phyloP scores from a whole-genome alignment of 2,329 filamentous ascomycete species.

The Cryphonectria nitschkei region DNA sequence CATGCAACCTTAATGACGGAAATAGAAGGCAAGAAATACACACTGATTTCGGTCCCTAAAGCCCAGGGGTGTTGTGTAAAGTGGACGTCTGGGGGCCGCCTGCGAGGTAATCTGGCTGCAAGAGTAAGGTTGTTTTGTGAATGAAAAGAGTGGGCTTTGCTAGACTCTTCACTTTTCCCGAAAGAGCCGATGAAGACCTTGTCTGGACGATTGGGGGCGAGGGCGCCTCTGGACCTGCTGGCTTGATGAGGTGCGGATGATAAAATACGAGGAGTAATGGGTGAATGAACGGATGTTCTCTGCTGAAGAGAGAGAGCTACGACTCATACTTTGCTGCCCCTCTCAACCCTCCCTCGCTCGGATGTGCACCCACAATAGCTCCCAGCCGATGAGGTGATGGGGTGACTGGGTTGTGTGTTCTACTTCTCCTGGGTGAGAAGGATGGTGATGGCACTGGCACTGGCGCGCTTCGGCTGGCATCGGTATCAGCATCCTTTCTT shows the following conservation, averaged over 20 bases:
- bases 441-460: background rate
- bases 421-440: background rate
- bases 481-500: constrained; percentile 4
- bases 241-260: background rate
- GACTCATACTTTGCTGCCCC: background rate
- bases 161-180: background rate
- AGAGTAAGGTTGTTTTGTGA: background rate
- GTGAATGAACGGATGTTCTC: background rate
- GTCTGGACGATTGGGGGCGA: background rate
- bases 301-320: background rate
- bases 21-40: constrained; percentile 14
- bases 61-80: background rate
- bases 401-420: background rate
- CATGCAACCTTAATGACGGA: constrained; percentile 24
- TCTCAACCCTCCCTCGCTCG: background rate
- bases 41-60: background rate
- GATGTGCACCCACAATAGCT: background rate
- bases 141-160: constrained; percentile 3
- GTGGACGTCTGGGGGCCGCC: background rate
- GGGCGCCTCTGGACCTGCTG: background rate
- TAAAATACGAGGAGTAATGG: background rate
- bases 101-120: constrained; percentile 10
- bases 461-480: constrained; percentile 9
- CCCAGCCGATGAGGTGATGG: constrained; percentile 9
- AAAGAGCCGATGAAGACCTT: constrained; percentile 3